Evolutionary conservation across 2,329 filamentous ascomycete species (phyloP), one percentile per base, ranked within the genome.

Genomic region (Zalaria obscura): DNA sequence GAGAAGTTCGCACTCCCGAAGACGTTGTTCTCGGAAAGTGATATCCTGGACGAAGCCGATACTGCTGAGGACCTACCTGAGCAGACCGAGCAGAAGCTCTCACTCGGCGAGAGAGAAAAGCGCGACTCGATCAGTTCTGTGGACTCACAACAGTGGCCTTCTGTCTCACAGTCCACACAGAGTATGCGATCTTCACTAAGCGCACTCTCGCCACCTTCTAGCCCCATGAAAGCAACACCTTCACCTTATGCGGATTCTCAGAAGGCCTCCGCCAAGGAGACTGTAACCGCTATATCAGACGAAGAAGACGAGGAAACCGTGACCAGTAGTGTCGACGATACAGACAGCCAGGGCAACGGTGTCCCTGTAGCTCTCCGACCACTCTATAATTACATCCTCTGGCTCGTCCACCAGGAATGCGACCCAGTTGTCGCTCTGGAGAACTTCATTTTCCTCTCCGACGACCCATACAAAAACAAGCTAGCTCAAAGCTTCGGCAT

Each of bases 361-460:
- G 42, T 44, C 26, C 42, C 42, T 18, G 32, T 29, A 9, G 38
- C 40, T 18, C 18, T 70, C 10, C 65, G 63, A 44, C 63, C 67
- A 4, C 59, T 71, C 28, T 68, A 70, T 58, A 69, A 68, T 50
- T 67, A 70, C 47, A 65, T 69, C 26, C 52, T 71, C 5, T 71
- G 68, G 68, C 62, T 65, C 48, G 65, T 70, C 42, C 62, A 70
- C 51, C 66, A 68, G 41, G 67, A 69, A 44, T 53, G 56, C 6
- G 65, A 69, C 44, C 64, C 65, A 2, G 59, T 64, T 29, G 62
- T 64, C 32, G 64, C 66, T 5, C 58, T 69, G 4, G 67, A 67
- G 46, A 65, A 65, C 5, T 71, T 67, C 55, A 69, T 71, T 45
- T 65, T 71, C 46, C 58, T 71, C 35, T 70, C 66, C 40, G 70